Conservation (phyloP, 768 basidiomycete species). For the Psilocybe cubensis region DNA sequence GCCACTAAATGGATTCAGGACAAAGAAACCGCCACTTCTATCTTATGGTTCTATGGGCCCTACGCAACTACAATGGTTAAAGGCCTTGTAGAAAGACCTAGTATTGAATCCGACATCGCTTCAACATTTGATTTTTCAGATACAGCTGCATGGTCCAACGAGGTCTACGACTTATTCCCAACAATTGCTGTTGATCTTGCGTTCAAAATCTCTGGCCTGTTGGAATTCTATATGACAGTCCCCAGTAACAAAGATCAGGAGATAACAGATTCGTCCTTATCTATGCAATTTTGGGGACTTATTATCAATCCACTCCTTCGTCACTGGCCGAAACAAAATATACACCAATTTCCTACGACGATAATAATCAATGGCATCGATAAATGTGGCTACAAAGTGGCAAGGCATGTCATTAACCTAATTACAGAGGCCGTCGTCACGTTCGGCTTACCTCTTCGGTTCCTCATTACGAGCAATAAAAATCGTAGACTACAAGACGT, state of each 20-base stretch:
- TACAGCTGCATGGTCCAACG: slow-evolving; percentile 10
- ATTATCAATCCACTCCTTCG: slow-evolving; percentile 5
- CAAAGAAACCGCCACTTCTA: not conserved
- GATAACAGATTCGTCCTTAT: not conserved
- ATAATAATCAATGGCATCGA: slow-evolving; percentile 9
- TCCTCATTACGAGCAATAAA: slow-evolving; percentile 11
- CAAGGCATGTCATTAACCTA: slow-evolving; percentile 2
- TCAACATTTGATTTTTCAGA: slow-evolving; percentile 8
- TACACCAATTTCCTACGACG: not conserved
- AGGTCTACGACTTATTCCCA: slow-evolving; percentile 6
- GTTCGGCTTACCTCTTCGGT: slow-evolving; percentile 8
- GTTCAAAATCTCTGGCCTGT: slow-evolving; percentile 3
- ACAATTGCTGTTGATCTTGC: slow-evolving; percentile 8
- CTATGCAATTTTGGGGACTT: slow-evolving; percentile 5
- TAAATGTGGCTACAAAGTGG: slow-evolving; percentile 4
- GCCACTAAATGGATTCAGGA: slow-evolving; percentile 3
- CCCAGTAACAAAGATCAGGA: not conserved
- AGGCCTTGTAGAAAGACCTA: not conserved
- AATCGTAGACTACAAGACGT: slow-evolving; percentile 5
- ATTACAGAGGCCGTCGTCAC: slow-evolving; percentile 2
- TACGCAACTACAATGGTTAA: slow-evolving; percentile 5
- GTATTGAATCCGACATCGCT: not conserved
- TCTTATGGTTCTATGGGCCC: slow-evolving; percentile 10
- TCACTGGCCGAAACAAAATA: not conserved
- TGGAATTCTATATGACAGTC: not conserved